Base-by-base conservation (phyloP, 2,329 filamentous ascomycete species). In the Arthrobotrys sphaeroides region DNA sequence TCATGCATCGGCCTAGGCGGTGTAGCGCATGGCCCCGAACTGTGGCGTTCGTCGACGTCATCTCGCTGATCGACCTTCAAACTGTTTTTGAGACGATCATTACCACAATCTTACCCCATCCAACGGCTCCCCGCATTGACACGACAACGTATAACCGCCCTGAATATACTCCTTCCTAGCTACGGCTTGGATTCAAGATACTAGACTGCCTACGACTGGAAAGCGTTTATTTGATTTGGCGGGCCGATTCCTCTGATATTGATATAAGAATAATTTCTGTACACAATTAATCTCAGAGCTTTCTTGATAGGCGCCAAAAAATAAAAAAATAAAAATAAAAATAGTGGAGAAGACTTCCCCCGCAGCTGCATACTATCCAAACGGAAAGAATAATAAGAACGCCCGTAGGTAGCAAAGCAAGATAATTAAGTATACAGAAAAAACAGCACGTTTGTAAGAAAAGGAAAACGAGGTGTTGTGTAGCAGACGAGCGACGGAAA, bases 41-140 rank as follows among this genome's bases (percentile, higher is more conserved):
- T 22, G 28, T 55, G 47, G 47, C 47, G 47, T 53, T 31, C 10
- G 26, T 4, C 51, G 28, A 55, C 51, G 51, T 55, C 51, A 55
- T 55, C 51, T 55, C 51, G 51, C 31, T 16, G 51, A 55, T 55
- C 51, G 16, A n/a, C n/a, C 28, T 55, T 38, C 51, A 38, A 43
- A 20, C 40, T 4, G 40, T 20, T 43, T n/a, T 43, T 22, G 16
- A 16, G 36, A 13, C 36, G 36, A 40, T 40, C 36, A 40, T 40
- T 40, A 5, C 36, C 36, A 5, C 10, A 40, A 9, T n/a, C n/a
- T 16, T 40, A 5, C 28, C 28, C 10, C 10, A 5, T 33, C 28
- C 5, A 5, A 33, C 10, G 28, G 2, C 31, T 33, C 31, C 36
- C n/a, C 36, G n/a, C 36, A 16, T 40, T 40, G 12, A 40, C 36